Evolutionary conservation across 768 basidiomycete genomes (phyloP).

Genomic region (Russula sp.): DNA sequence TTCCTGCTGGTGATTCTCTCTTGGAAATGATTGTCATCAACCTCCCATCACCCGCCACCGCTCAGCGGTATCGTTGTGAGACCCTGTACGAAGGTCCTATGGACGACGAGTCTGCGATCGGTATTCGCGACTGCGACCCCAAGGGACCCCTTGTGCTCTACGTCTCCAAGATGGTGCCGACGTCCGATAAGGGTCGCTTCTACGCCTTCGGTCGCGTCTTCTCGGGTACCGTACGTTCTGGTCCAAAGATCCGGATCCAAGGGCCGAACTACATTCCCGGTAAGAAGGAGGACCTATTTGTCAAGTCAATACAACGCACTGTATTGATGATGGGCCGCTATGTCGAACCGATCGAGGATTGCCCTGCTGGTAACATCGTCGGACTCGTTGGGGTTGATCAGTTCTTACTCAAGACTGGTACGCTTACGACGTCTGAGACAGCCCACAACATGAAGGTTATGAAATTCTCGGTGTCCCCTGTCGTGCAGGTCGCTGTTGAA

Average conservation of each 20-base stretch:
- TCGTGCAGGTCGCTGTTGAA: slow-evolving; percentile 98
- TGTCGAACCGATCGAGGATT: slow-evolving; percentile 98
- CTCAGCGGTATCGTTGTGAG: slow-evolving; percentile 98
- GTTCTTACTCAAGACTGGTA: slow-evolving; percentile 99
- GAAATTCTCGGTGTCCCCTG: slow-evolving; percentile 99
- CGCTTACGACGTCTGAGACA: slow-evolving; percentile 94
- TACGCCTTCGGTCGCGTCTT: slow-evolving; percentile 99
- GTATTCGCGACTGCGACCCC: slow-evolving; percentile 97
- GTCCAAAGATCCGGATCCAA: slow-evolving; percentile 99
- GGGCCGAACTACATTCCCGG: slow-evolving; percentile 98
- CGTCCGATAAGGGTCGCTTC: slow-evolving; percentile 99
- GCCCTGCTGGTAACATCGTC: slow-evolving; percentile 97
- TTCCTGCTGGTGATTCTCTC: slow-evolving; percentile 97
- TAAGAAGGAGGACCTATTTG: slow-evolving; percentile 96
- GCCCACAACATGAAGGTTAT: slow-evolving; percentile 99
- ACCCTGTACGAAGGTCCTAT: slow-evolving; percentile 99
- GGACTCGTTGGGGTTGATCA: slow-evolving; percentile 99
- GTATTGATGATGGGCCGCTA: slow-evolving; percentile 99
- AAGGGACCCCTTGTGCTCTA: slow-evolving; percentile 95
- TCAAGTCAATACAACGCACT: slow-evolving; percentile 98
- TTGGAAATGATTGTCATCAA: slow-evolving; percentile 99
- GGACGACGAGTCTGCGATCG: slow-evolving; percentile 99
- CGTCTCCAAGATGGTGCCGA: slow-evolving; percentile 99
- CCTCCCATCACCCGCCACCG: slow-evolving; percentile 95
- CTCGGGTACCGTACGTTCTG: slow-evolving; percentile 94